Evolutionary conservation across 306 rosid species (phyloP).

Genomic region (Comarum palustre): DNA sequence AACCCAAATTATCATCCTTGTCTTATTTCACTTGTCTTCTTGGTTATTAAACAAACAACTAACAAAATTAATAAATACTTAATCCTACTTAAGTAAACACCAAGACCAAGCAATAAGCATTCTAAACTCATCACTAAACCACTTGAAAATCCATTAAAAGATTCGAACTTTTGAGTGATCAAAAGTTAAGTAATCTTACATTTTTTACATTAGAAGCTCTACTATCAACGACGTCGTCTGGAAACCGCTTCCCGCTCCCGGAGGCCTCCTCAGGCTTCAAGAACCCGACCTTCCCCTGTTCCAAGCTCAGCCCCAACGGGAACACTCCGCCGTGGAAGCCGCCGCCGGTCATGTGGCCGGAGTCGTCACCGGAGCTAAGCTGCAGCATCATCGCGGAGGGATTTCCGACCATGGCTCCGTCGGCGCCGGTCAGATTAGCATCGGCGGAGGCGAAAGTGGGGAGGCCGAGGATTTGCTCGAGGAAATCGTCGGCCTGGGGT

Average conservation of each 20-base stretch:
- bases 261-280: conserved; percentile 84
- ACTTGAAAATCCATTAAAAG: background rate
- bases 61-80: background rate
- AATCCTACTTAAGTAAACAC: background rate
- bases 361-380: conserved; percentile 65
- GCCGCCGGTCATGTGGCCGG: conserved; percentile 40
- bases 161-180: background rate
- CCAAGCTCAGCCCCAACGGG: conserved; percentile 82
- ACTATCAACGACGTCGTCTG: conserved; percentile 58
- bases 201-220: conserved; percentile 59
- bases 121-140: background rate
- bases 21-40: conserved; percentile 12
- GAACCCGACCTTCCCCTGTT: conserved; percentile 71
- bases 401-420: conserved; percentile 42
- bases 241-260: conserved; percentile 76
- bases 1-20: background rate
- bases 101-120: background rate
- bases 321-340: conserved; percentile 65
- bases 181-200: conserved; percentile 37
- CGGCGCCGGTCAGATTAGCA: conserved; percentile 42
- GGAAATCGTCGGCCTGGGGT: conserved; percentile 72
- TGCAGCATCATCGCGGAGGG: conserved; percentile 73
- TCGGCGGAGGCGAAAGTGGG: conserved; percentile 64
- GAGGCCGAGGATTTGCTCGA: conserved; percentile 84
- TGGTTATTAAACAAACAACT: background rate